phyloP scores from a whole-genome alignment of 805 yeast genomes.

The Tetrapisispora iriomotensis region DNA sequence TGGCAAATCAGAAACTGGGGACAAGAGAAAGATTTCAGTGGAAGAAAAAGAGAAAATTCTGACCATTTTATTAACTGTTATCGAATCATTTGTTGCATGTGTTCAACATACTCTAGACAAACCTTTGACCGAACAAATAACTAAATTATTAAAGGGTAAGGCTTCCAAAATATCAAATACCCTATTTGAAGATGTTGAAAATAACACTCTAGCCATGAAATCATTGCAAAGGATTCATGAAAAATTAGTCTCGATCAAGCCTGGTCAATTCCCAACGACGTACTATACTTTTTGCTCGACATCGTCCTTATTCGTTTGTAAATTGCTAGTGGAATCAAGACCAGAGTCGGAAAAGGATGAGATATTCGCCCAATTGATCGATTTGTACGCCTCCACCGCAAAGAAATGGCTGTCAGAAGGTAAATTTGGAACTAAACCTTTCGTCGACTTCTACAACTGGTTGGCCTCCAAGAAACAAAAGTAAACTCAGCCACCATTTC shows the following conservation, averaged over 20 bases:
- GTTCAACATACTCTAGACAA: constrained; percentile 62
- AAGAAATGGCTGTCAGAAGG: constrained; percentile 44
- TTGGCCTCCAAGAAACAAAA: constrained; percentile 40
- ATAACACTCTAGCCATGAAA: constrained; percentile 10
- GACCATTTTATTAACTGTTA: constrained; percentile 34
- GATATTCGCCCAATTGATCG: constrained; percentile 37
- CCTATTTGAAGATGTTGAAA: constrained; percentile 2
- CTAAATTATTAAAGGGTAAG: constrained; percentile 54
- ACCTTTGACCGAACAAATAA: constrained; percentile 62
- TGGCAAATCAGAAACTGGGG: not conserved
- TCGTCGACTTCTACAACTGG: constrained; percentile 78
- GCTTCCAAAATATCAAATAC: constrained; percentile 41
- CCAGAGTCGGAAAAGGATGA: constrained; percentile 25
- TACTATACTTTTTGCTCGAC: constrained; percentile 52
- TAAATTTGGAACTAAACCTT: constrained; percentile 32
- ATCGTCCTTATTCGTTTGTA: constrained; percentile 43
- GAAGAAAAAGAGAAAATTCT: constrained; percentile 3
- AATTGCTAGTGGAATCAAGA: constrained; percentile 35
- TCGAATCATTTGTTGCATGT: constrained; percentile 49
- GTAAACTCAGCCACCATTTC: not conserved
- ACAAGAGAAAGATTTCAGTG: constrained; percentile 3
- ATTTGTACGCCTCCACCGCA: constrained; percentile 46
- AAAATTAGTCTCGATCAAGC: constrained; percentile 29
- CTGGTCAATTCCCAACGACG: constrained; percentile 30
- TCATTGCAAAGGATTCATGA: constrained; percentile 35